Evolutionary conservation across 495 filamentous ascomycete genomes (phyloP).

Genomic region (Chlorociboria aeruginascens): DNA sequence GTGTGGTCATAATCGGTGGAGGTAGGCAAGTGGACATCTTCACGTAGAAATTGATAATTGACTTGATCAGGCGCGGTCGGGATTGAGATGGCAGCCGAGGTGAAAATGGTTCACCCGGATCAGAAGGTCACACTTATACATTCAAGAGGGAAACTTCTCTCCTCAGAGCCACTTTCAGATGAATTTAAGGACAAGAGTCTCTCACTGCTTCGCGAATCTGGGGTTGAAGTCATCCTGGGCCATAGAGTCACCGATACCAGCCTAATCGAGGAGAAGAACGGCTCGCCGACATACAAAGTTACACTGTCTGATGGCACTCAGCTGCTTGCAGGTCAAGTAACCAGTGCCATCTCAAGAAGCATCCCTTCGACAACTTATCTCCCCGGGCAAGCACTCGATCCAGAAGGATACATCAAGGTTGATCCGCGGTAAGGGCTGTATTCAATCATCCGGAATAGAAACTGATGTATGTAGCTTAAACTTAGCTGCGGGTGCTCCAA

Average conservation of each 20-base stretch:
- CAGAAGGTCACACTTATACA: slow-evolving; percentile 48
- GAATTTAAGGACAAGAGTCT: slow-evolving; percentile 46
- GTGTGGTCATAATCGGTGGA: slow-evolving; percentile 48
- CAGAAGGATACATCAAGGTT: slow-evolving; percentile 32
- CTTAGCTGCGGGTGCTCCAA: slow-evolving; percentile 14
- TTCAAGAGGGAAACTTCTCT: slow-evolving; percentile 40
- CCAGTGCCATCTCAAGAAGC: slow-evolving; percentile 46
- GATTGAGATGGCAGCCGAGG: slow-evolving; percentile 47
- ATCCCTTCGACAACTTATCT: slow-evolving; percentile 44
- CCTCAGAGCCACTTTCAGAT: slow-evolving; percentile 51
- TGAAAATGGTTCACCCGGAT: slow-evolving; percentile 44
- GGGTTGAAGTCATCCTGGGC: slow-evolving; percentile 44
- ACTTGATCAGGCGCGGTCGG: slow-evolving; percentile 38
- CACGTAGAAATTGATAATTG: no score
- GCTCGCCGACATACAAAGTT: slow-evolving; percentile 26
- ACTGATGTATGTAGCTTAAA: slow-evolving; percentile 2
- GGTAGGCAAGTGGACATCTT: slow-evolving; percentile 19
- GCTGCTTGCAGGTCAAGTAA: slow-evolving; percentile 41
- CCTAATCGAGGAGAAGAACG: slow-evolving; percentile 17
- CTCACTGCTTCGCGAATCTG: slow-evolving; percentile 36
- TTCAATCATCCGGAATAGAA: slow-evolving; percentile 9
- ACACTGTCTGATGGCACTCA: slow-evolving; percentile 41
- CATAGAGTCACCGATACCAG: slow-evolving; percentile 31
- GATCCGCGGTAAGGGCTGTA: slow-evolving; percentile 34
- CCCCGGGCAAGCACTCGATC: slow-evolving; percentile 31